Base-by-base conservation (phyloP, 345 rosid genomes). In the Eucalyptus regnans region DNA sequence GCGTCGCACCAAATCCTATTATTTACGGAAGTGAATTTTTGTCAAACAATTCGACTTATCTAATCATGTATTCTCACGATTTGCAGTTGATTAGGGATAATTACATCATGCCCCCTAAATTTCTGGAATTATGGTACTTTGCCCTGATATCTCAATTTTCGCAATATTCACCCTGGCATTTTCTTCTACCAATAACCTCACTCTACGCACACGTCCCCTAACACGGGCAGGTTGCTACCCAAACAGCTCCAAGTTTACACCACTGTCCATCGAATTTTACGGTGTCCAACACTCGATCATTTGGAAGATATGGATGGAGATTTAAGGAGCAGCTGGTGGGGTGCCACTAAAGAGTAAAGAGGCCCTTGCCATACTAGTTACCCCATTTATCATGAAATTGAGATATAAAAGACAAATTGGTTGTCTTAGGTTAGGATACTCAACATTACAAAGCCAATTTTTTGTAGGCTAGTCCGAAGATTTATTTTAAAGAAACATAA, bases 161-260 rank as follows among this genome's bases (percentile, higher is more conserved):
- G 1, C 62, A 56, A 56, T 56, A 56, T 23, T 23, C 62, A 23
- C 29, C 29, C 1, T 0, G 62, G 62, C 62, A 0, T 56, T 56
- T 56, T 56, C 62, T 23, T 52, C 58, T 18, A 3, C 25, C 58
- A 3, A 7, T 7, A 52, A 52, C 25, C 25, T 20, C 10, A 20
- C 58, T 18, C 25, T 8, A 20, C 25, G 58, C 5, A 20, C 25
- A 33, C 58, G 58, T 52, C 25, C 58, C 58, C 58, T 52, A 18
- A 52, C 58, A 52, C 58, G 25, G 10, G 10, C 58, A 52, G 58
- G 58, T 52, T 52, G 58, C 58, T 3, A 52, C 0, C 10, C 58
- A 18, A 0, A 7, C 10, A 52, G 10, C 58, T 18, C 10, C 0
- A 52, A 52, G 58, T 0, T 20, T 52, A 52, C 0, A 3, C 0